phyloP scores from a whole-genome alignment of 2,329 filamentous ascomycete genomes.

The Ceratocystis lukuohia region DNA sequence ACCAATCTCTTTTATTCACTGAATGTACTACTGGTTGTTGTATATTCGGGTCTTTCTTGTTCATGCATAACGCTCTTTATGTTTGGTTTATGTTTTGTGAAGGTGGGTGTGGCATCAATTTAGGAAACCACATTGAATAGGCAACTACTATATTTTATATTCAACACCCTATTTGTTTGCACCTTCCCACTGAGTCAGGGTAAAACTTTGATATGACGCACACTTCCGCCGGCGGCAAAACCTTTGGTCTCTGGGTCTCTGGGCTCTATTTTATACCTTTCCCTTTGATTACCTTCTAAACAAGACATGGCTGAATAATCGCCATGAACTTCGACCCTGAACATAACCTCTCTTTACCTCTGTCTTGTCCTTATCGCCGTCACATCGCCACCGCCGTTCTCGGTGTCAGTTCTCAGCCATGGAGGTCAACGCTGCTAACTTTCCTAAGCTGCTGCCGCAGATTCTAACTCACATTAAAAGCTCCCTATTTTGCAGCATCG shows the following conservation, averaged over 20 bases:
- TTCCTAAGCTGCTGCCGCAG: conserved; percentile 22
- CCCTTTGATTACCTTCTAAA: no score
- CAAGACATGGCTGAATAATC: no score
- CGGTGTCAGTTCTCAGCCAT: conserved; percentile 12
- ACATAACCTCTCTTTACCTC: no score
- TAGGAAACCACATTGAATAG: not conserved
- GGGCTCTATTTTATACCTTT: no score
- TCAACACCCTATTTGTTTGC: not conserved
- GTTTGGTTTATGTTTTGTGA: no score
- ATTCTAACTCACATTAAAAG: conserved; percentile 25
- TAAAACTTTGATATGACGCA: not conserved
- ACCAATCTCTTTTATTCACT: not conserved
- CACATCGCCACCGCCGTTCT: not conserved
- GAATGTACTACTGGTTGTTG: not conserved
- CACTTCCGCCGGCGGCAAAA: not conserved
- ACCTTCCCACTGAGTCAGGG: not conserved
- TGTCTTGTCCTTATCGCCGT: not conserved
- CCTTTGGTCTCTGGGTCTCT: not conserved
- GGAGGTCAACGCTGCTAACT: conserved; percentile 21
- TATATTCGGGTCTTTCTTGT: not conserved
- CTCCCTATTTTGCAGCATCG: conserved; percentile 27
- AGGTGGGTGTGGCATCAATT: not conserved
- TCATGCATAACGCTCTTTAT: no score
- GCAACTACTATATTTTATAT: not conserved
- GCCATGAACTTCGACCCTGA: no score